phyloP scores from a whole-genome alignment of 768 basidiomycete species.

The Gyrodon lividus region DNA sequence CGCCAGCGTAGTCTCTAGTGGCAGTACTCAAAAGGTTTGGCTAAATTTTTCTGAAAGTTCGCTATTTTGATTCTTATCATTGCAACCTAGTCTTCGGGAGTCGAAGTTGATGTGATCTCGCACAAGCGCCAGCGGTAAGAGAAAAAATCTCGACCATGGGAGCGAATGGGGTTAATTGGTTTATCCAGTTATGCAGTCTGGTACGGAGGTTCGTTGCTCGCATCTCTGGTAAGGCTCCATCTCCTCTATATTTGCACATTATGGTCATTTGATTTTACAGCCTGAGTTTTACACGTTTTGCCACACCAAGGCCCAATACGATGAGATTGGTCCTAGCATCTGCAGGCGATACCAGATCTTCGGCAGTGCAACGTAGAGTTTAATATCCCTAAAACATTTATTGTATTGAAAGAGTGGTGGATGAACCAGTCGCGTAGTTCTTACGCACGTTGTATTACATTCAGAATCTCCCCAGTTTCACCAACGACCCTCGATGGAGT shows the following conservation, averaged over 20 bases:
- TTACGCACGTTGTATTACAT: not conserved
- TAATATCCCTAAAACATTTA: not conserved
- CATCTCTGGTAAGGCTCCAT: constrained; percentile 68
- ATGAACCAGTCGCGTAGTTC: not conserved
- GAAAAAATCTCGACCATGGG: not conserved
- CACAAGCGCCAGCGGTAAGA: constrained; percentile 92
- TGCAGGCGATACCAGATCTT: constrained; percentile 93
- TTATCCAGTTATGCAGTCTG: constrained; percentile 82
- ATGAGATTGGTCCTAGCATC: constrained; percentile 89
- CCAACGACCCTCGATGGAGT: not conserved
- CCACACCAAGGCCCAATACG: constrained; percentile 93
- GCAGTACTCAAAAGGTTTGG: constrained; percentile 71
- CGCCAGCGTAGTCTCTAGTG: constrained; percentile 69
- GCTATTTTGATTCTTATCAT: constrained; percentile 1
- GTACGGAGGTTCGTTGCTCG: constrained; percentile 95
- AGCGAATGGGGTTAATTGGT: constrained; percentile 6
- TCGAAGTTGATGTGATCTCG: constrained; percentile 97
- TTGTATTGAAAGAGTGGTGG: not conserved
- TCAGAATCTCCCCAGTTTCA: too few species aligned
- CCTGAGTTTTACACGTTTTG: constrained; percentile 95
- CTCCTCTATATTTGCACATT: not conserved
- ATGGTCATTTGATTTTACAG: constrained; percentile 37
- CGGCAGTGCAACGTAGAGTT: constrained; percentile 71
- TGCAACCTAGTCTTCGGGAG: constrained; percentile 76
- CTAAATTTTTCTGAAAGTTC: not conserved